Evolutionary conservation across 208 protist genomes (phyloP).

Genomic region (Kentomonas sorsogonicus): DNA sequence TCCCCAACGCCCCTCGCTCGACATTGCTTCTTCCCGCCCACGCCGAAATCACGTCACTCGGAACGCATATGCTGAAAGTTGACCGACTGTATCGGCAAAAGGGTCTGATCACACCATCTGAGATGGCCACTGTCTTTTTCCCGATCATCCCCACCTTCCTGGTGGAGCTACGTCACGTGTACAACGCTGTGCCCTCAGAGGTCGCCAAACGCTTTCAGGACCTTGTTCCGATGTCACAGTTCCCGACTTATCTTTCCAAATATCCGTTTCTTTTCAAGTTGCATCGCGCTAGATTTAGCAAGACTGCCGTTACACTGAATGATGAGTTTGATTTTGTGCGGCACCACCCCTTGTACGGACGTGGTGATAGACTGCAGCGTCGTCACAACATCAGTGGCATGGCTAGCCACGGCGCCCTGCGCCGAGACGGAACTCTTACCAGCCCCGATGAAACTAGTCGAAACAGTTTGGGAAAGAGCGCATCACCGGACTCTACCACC

Average conservation of each 20-base stretch:
- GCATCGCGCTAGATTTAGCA: constrained; percentile 24
- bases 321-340: constrained; percentile 68
- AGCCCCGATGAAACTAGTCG: constrained; percentile 4
- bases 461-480: constrained; percentile 23
- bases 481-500: too few species aligned
- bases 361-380: constrained; percentile 39
- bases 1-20: constrained; percentile 11
- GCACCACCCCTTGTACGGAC: constrained; percentile 56
- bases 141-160: constrained; percentile 66
- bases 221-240: constrained; percentile 10
- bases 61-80: constrained; percentile 42
- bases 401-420: too few species aligned
- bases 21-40: constrained; percentile 38
- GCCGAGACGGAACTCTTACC: too few species aligned
- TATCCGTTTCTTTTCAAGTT: constrained; percentile 84
- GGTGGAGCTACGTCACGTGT: constrained; percentile 56
- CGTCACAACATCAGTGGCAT: constrained; percentile 20
- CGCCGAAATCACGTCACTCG: constrained; percentile 44
- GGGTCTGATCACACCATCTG: constrained; percentile 59
- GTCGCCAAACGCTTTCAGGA: too few species aligned
- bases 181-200: constrained; percentile 34
- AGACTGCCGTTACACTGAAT: constrained; percentile 64
- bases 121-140: constrained; percentile 73
- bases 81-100: constrained; percentile 59
- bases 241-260: constrained; percentile 35